phyloP scores from a whole-genome alignment of 2,329 filamentous ascomycete genomes.

The Atkinsonella texensis region DNA sequence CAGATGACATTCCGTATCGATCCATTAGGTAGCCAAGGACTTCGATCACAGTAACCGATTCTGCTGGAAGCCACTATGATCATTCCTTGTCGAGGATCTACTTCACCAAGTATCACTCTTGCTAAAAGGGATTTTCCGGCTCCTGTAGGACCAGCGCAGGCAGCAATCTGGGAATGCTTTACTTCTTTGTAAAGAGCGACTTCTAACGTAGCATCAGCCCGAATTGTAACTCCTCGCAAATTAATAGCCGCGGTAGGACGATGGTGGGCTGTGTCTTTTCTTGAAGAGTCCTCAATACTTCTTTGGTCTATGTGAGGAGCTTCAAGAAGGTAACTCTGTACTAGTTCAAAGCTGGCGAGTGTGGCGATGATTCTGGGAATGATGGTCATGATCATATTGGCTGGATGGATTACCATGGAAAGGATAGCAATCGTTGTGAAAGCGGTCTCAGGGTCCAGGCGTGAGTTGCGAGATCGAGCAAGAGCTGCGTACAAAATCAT shows the following conservation, averaged over 20 bases:
- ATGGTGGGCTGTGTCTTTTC: too few species aligned
- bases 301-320: conserved; percentile 7
- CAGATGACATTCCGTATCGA: conserved; percentile 11
- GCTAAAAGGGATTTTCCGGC: conserved; percentile 17
- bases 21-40: conserved; percentile 11
- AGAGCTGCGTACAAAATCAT: conserved; percentile 23
- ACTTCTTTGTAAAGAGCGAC: conserved; percentile 3
- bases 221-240: neutral
- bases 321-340: conserved; percentile 22
- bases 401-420: conserved; percentile 26
- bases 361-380: conserved; percentile 21
- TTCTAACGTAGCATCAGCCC: neutral
- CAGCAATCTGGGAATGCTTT: conserved; percentile 11
- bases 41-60: conserved; percentile 12
- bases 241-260: neutral
- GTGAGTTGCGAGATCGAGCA: conserved; percentile 8
- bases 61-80: conserved; percentile 3
- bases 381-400: conserved; percentile 32
- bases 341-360: conserved; percentile 23
- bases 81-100: conserved; percentile 1
- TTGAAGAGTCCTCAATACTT: neutral
- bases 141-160: conserved; percentile 16
- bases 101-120: conserved; percentile 11
- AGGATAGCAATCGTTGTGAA: conserved; percentile 29
- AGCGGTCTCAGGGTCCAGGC: conserved; percentile 23